Evolutionary conservation across 2,329 filamentous ascomycete genomes (phyloP).

Genomic region (Talaromyces funiculosus): DNA sequence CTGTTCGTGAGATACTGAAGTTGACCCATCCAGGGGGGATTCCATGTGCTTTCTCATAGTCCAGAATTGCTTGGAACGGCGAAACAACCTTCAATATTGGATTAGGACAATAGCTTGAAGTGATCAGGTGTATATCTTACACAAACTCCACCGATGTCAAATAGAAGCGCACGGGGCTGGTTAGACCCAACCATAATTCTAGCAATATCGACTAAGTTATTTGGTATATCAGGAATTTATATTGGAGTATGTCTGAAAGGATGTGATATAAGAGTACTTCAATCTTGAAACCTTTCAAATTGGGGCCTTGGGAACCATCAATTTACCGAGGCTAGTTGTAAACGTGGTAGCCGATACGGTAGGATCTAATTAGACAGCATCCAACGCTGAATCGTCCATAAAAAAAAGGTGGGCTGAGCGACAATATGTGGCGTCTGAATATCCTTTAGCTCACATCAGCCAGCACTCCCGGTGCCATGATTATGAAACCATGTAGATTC

Average conservation of each 20-base stretch:
- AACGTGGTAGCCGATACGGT: not conserved
- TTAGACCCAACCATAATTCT: constrained; percentile 31
- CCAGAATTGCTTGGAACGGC: constrained; percentile 85
- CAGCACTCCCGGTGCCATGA: not conserved
- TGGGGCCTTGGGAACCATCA: not conserved
- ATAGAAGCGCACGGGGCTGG: constrained; percentile 68
- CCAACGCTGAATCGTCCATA: not conserved
- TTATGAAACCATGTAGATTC: not conserved
- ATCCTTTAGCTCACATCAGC: not conserved
- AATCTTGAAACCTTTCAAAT: not conserved
- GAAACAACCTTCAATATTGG: constrained; percentile 64
- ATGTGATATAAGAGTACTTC: no score
- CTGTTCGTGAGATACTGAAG: constrained; percentile 73
- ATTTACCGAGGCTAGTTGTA: constrained; percentile 5
- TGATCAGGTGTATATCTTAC: constrained; percentile 55
- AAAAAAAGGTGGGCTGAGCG: not conserved
- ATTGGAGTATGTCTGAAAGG: not conserved
- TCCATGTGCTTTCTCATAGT: constrained; percentile 71
- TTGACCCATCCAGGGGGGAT: constrained; percentile 91
- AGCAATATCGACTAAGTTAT: not conserved
- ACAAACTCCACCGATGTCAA: constrained; percentile 95
- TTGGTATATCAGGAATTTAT: not conserved
- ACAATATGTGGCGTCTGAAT: not conserved
- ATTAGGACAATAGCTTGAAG: not conserved
- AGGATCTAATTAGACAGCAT: not conserved